Evolutionary conservation across 495 filamentous ascomycete genomes (phyloP).

Genomic region (Tetracladium setigerum): DNA sequence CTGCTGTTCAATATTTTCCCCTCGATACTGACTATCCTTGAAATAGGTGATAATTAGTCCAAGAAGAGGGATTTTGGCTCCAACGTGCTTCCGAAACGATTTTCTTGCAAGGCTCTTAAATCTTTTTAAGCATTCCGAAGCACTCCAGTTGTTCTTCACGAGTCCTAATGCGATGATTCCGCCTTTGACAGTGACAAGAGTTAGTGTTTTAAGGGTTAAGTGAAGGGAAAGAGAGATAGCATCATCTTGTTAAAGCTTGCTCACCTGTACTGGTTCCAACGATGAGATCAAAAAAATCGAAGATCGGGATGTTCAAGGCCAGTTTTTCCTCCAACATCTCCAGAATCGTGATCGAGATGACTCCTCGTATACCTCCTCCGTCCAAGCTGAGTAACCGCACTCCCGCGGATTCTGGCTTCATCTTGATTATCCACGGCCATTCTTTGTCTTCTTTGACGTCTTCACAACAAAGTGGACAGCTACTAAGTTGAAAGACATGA

Average conservation of each 20-base stretch:
- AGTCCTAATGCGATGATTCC: conserved; percentile 51
- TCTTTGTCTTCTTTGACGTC: conserved; percentile 23
- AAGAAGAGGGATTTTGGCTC: too few species aligned
- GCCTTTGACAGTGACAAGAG: conserved; percentile 36
- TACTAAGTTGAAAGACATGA: too few species aligned
- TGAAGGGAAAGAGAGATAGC: too few species aligned
- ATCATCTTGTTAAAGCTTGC: conserved; percentile 3
- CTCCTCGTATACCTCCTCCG: conserved; percentile 43
- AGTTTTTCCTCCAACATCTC: conserved; percentile 32
- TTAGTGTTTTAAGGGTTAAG: conserved; percentile 13
- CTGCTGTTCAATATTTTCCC: too few species aligned
- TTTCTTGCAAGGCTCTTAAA: conserved; percentile 35
- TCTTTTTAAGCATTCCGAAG: conserved; percentile 32
- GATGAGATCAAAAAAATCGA: conserved; percentile 42
- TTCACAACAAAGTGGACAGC: too few species aligned
- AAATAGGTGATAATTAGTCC: too few species aligned
- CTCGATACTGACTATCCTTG: too few species aligned
- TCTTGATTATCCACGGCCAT: conserved; percentile 29
- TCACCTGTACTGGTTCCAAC: conserved; percentile 40
- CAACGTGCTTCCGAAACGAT: too few species aligned
- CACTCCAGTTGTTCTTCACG: conserved; percentile 37
- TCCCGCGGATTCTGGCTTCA: conserved; percentile 39
- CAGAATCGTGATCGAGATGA: conserved; percentile 41
- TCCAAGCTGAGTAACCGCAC: conserved; percentile 48
- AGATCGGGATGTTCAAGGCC: conserved; percentile 31